phyloP scores from a whole-genome alignment of 495 filamentous ascomycete genomes.

The Talaromyces proteolyticus region DNA sequence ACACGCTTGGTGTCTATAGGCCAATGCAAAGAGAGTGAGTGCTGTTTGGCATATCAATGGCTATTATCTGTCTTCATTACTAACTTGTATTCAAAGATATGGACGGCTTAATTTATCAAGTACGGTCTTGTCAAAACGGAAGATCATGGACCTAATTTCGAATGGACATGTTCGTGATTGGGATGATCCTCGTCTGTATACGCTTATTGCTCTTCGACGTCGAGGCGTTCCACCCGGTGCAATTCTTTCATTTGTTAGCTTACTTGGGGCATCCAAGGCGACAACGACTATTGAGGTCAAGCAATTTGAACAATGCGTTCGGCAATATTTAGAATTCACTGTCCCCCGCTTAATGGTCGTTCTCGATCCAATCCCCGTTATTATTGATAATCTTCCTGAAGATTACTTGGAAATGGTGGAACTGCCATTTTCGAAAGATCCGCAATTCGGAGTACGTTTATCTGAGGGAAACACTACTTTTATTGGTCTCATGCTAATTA shows the following conservation, averaged over 20 bases:
- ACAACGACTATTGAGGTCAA: slow-evolving; percentile 65
- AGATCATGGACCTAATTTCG: slow-evolving; percentile 70
- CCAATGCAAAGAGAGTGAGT: slow-evolving; percentile 78
- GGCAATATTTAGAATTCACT: slow-evolving; percentile 73
- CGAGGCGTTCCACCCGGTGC: slow-evolving; percentile 83
- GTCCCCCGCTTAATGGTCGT: slow-evolving; percentile 83
- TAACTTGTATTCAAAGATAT: slow-evolving; percentile 24
- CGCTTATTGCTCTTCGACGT: slow-evolving; percentile 73
- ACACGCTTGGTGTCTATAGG: slow-evolving; percentile 67
- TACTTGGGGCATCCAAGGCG: slow-evolving; percentile 78
- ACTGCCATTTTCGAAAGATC: slow-evolving; percentile 58
- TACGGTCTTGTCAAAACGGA: slow-evolving; percentile 78
- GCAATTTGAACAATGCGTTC: slow-evolving; percentile 73
- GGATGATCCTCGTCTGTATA: slow-evolving; percentile 88
- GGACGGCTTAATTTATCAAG: slow-evolving; percentile 77
- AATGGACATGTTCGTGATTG: slow-evolving; percentile 69
- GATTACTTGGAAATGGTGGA: slow-evolving; percentile 28
- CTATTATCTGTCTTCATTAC: slow-evolving; percentile 4
- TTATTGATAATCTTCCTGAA: slow-evolving; percentile 73
- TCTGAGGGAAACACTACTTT: background rate
- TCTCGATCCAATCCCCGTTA: slow-evolving; percentile 62
- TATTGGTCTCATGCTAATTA: background rate
- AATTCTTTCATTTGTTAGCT: slow-evolving; percentile 79
- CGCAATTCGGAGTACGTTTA: slow-evolving; percentile 13
- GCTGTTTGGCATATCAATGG: background rate